Conservation (phyloP, 139 green algal species). For the Raphidocelis subcapitata region DNA sequence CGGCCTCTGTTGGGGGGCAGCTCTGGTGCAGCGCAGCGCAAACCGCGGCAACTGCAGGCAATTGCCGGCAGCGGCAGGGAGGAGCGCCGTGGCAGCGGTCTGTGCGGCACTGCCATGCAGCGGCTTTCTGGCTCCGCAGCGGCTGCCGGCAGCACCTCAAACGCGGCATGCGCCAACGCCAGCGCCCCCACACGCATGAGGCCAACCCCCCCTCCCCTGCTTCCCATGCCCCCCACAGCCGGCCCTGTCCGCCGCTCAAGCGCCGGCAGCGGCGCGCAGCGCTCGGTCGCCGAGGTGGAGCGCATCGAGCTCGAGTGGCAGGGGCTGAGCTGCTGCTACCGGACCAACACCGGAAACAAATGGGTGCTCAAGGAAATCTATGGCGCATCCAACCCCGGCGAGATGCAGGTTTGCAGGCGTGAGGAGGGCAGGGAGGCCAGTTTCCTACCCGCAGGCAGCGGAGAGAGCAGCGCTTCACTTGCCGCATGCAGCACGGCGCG, state of each 20-base stretch:
- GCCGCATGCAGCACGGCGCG: too few species aligned
- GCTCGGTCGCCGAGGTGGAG: constrained; percentile 4
- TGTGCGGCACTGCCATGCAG: too few species aligned
- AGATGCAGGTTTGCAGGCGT: not conserved
- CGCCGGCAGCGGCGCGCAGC: constrained; percentile 10
- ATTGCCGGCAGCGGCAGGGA: too few species aligned
- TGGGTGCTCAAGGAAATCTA: constrained; percentile 21
- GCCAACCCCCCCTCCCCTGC: too few species aligned
- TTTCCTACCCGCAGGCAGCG: not conserved
- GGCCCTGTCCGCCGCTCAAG: constrained; percentile 5
- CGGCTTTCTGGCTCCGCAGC: too few species aligned
- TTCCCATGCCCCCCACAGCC: not conserved
- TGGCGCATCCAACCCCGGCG: not conserved
- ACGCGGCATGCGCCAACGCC: not conserved
- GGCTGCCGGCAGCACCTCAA: too few species aligned
- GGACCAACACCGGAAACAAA: constrained; percentile 10
- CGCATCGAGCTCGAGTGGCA: constrained; percentile 31
- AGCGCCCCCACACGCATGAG: too few species aligned
- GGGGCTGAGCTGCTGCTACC: constrained; percentile 25
- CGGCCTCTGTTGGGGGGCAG: not conserved
- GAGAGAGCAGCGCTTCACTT: too few species aligned
- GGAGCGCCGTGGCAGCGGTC: too few species aligned
- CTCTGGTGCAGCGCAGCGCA: too few species aligned
- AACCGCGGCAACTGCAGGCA: too few species aligned
- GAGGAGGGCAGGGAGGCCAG: not conserved